These are phyloP conservation scores for Sporobolomyces roseus DNA, from an alignment of 768 basidiomycete genomes.

Conservation along the genomic window DNA sequence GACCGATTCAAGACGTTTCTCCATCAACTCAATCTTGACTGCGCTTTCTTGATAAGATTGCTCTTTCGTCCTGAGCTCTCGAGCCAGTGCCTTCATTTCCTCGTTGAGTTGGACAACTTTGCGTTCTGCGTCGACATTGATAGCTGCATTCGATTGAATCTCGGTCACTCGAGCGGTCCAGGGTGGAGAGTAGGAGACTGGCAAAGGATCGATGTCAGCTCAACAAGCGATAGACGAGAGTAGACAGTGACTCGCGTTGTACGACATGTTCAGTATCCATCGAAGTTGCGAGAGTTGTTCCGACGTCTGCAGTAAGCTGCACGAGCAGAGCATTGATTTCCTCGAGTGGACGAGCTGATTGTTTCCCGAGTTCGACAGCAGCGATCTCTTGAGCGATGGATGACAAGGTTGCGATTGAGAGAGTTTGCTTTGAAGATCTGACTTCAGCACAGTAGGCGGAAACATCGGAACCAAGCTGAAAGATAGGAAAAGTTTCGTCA, in stretches of 20 bases:
- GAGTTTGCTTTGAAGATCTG: conserved; percentile 68
- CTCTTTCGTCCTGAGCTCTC: conserved; percentile 73
- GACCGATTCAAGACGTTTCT: conserved; percentile 81
- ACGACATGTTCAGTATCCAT: conserved; percentile 72
- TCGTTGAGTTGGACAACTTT: conserved; percentile 80
- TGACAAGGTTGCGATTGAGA: conserved; percentile 69
- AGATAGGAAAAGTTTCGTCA: not conserved
- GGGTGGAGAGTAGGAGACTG: conserved; percentile 62
- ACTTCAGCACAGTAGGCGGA: conserved; percentile 67
- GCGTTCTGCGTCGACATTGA: conserved; percentile 88
- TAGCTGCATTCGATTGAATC: conserved; percentile 73
- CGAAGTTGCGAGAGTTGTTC: conserved; percentile 64
- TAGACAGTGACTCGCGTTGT: conserved; percentile 63
- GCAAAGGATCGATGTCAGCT: not conserved
- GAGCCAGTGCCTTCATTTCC: conserved; percentile 79
- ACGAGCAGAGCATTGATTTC: conserved; percentile 54
- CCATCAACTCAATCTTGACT: conserved; percentile 93
- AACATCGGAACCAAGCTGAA: conserved; percentile 32
- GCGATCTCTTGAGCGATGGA: conserved; percentile 65
- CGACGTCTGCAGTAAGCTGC: conserved; percentile 67
- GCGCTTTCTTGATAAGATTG: conserved; percentile 79
- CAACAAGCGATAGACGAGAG: not conserved
- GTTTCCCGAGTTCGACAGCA: conserved; percentile 59
- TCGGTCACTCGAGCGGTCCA: conserved; percentile 79
- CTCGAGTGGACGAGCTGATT: conserved; percentile 34